Evolutionary conservation across 2,329 filamentous ascomycete genomes (phyloP), one percentile per base, ranked within the genome.

Genomic region (Neonectria coccinea): DNA sequence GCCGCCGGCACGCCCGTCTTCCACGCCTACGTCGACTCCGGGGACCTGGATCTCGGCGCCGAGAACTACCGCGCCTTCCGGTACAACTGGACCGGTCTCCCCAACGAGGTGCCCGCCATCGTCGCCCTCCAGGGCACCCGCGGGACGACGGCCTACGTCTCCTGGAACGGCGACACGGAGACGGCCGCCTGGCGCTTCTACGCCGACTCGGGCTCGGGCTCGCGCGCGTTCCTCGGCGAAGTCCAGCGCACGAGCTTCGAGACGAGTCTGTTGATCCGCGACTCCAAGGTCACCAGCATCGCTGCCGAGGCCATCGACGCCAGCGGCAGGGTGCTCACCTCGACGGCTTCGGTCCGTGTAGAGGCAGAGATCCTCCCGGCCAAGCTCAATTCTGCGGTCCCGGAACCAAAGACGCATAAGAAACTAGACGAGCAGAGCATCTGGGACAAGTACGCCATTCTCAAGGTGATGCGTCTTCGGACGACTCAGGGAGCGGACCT

Each of bases 41-140:
- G 72, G 50, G 75, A 74, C 67, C 84, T 66, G 12, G 55, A 53
- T 4, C 8, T 60, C 4, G 74, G 73, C 70, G 80, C 85, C 2
- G 81, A 85, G 71, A 86, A 83, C 58, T 89, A 89, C 70, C 81
- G 86, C 20, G 82, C 80, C 3, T 85, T 85, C 73, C 84, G 84
- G 65, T 83, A 80, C 69, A 79, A 83, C 62, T 89, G 86, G 86
- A 81, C 80, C 1, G 85, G 82, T 0, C 68, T 76, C 8, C 84
- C 85, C 1, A 62, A 59, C 45, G 71, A 74, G 27, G 60, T 56
- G 5, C 72, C 74, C 0, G 68, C 68, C 2, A 70, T 79, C 11
- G 74, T 73, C 16, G 65, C 58, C 20, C 65, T 77, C 0, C 48
- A 63, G 25, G 62, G 56, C 7, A 56, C 67, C 1, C 56, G 70